Base-by-base conservation (phyloP, 2,329 filamentous ascomycete genomes). In the Aspergillus fischeri region DNA sequence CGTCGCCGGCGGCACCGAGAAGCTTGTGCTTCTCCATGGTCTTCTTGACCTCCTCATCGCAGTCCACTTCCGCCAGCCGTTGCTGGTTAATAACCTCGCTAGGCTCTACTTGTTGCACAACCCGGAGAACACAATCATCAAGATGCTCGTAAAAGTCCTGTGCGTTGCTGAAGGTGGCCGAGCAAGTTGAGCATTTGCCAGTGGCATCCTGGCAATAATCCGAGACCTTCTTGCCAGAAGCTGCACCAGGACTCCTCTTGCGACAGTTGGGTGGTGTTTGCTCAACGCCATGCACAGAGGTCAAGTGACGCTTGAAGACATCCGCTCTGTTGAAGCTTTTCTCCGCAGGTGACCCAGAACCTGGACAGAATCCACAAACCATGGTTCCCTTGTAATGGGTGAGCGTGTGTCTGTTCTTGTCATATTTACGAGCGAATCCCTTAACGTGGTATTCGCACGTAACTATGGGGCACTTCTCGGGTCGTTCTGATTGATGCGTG, bases 81-180 rank as follows among this genome's bases (percentile, higher is more conserved):
- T 80, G 78, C 66, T 81, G 78, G 67, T 84, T 84, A 73, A 83
- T 83, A 17, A 80, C 81, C 63, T 84, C 82, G 53, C 77, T 79
- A 3, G 81, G 82, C 60, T 84, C 81, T 61, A 82, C 80, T 64
- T 82, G 80, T 66, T 84, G 82, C 28, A 87, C 85, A 24, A 87
- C 83, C 32, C 84, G 82, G 58, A 87, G 75, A 11, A 87, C 84
- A 69, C 85, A 87, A 73, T 87, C 84, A 67, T 87, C 93, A 63
- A 97, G 80, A 80, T 97, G 93, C 78, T 97, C 93, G 73, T 97
- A 97, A 77, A 97, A 97, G 70, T 97, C 93, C 75, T 97, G 93
- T 2, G 93, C 91, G 59, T 88, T 93, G 64, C 83, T 82, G 72
- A 96, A 97, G 7, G 85, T 90, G 45, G 86, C 83, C 14, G 90